A percentile compares a stretch with the other conserved stretches of the same genome.
Evolutionary conservation across 176 grass and related monocot genomes (phyloP).

Genomic region (Carex scoparia): DNA sequence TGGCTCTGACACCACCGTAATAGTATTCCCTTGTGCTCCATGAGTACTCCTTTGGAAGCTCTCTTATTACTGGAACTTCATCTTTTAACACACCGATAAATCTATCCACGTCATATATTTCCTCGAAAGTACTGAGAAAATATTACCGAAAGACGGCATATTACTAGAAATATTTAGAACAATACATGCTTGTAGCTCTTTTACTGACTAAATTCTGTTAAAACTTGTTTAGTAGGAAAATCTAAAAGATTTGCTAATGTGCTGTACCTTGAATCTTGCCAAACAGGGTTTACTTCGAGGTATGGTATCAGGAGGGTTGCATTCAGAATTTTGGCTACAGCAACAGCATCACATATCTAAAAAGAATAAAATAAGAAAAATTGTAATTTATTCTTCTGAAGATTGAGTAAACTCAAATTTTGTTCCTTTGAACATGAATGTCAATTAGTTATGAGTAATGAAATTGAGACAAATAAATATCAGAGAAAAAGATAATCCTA

Average conservation of each 20-base stretch:
- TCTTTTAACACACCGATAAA: slow-evolving; percentile 64
- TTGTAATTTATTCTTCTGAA: not conserved
- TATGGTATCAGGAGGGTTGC: slow-evolving; percentile 85
- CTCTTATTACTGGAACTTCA: slow-evolving; percentile 64
- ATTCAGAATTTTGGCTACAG: slow-evolving; percentile 93
- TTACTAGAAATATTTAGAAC: not conserved
- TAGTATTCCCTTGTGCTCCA: slow-evolving; percentile 98
- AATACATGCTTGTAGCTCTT: slow-evolving; percentile 3
- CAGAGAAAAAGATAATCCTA: slow-evolving; percentile 29
- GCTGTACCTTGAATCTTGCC: slow-evolving; percentile 77
- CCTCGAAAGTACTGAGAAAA: slow-evolving; percentile 71
- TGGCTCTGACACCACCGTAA: slow-evolving; percentile 63
- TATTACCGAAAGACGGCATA: not conserved
- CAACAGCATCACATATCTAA: slow-evolving; percentile 97
- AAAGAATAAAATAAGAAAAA: slow-evolving; percentile 23
- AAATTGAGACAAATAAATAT: not conserved
- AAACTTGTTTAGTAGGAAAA: not conserved
- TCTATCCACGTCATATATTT: slow-evolving; percentile 79
- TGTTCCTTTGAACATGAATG: not conserved
- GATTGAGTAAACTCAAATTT: not conserved
- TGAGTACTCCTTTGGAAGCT: slow-evolving; percentile 59
- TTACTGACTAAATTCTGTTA: slow-evolving; percentile 10
- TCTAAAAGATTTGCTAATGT: not conserved
- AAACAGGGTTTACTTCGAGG: slow-evolving; percentile 96
- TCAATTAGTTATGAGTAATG: slow-evolving; percentile 12